Evolutionary conservation across 2,329 filamentous ascomycete genomes (phyloP), one percentile per base, ranked within the genome.

Genomic region (Exophiala viscosa): DNA sequence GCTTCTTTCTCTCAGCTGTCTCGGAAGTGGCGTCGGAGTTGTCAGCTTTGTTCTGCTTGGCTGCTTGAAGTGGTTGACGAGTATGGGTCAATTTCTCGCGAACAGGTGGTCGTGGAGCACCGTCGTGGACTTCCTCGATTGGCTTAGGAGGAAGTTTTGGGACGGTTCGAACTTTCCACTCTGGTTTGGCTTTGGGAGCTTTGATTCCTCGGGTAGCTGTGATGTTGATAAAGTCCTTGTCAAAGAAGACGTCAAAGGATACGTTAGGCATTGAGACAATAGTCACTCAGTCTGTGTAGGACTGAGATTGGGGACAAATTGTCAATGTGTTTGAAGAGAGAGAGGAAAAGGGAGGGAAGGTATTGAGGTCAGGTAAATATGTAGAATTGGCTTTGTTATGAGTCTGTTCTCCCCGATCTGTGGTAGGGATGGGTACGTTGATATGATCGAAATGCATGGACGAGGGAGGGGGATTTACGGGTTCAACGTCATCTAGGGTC

Each of bases 221-320:
- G 55, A 64, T 49, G 51, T 64, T 64, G 56, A 64, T 60, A 54
- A 64, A 60, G 58, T 64, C 62, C 50, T 61, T 59, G 49, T 64
- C 60, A 31, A 61, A 64, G 48, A 63, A 63, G 46, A 64, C 58
- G 52, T 64, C 62, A 56, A 64, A 63, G 8, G 61, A 63, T 58
- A 64, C 55, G 60, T 64, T 64, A 60, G 62, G 62, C 62, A 64
- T 64, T 62, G 48, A 57, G 55, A 62, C 23, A 33, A 45, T 7
- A n/a, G 9, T 42, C 40, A 45, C 47, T 46, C 57, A 52, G 46
- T 51, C 38, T 18, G n/a, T 15, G 32, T 32, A 32, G 17, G 45
- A 50, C 47, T 48, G 51, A 45, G 41, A 35, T n/a, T 23, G 17
- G 38, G 11, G 9, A 3, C 14, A 10, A 11, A 28, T 33, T 20